A percentile compares a stretch with the other conserved stretches of the same genome.
Evolutionary conservation across 2,329 filamentous ascomycete genomes (phyloP).

Genomic region (Aureobasidium lini): DNA sequence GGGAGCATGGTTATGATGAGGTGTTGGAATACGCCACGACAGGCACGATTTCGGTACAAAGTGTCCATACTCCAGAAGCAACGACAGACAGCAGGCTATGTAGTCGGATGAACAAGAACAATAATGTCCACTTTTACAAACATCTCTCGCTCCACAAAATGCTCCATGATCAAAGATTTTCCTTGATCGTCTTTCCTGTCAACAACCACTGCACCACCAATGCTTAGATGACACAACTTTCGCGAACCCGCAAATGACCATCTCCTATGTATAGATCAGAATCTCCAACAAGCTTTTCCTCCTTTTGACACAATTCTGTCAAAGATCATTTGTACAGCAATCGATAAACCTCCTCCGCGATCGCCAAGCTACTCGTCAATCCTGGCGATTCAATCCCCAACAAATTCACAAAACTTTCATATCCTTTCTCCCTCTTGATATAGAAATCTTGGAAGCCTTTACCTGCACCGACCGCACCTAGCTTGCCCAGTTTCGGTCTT

Average conservation of each 20-base stretch:
- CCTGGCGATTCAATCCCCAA: constrained; percentile 91
- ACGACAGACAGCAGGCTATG: constrained; percentile 7
- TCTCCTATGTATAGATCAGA: no score
- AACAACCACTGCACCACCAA: no score
- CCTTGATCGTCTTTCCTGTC: no score
- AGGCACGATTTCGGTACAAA: neutral
- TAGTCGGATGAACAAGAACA: neutral
- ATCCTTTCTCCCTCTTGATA: constrained; percentile 69
- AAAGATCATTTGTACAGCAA: constrained; percentile 38
- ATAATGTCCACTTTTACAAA: neutral
- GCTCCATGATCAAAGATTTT: no score
- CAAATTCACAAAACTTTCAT: constrained; percentile 77
- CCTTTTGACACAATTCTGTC: no score
- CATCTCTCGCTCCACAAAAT: no score
- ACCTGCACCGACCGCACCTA: constrained; percentile 51
- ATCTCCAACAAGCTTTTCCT: no score
- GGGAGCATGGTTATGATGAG: neutral
- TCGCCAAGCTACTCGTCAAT: constrained; percentile 77
- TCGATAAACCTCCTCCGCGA: constrained; percentile 66
- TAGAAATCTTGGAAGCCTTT: constrained; percentile 78
- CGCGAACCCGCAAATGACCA: no score
- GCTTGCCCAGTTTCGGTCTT: constrained; percentile 67
- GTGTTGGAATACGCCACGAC: neutral
- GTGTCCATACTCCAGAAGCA: neutral
- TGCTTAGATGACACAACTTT: no score